Base-by-base conservation (phyloP, 306 rosid species). In the Arachis hypogaea region DNA sequence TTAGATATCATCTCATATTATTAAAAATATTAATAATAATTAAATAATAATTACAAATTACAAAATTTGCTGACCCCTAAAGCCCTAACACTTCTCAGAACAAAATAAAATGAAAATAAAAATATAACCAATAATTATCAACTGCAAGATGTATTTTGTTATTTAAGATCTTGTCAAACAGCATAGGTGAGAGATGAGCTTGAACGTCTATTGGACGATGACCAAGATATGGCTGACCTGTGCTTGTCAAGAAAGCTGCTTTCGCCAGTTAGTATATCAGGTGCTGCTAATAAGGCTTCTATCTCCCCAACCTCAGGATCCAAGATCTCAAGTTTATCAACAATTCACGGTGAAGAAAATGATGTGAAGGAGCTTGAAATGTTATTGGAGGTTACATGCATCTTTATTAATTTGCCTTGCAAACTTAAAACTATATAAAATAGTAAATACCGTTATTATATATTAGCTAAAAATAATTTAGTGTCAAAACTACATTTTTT, bases 351-450 rank as follows among this genome's bases (percentile, higher is more conserved):
- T 41, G 94, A 90, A 68, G 96, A 86, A 80, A 88, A 86, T 78
- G 86, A 92, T 30, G 90, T 92, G 36, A 96, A 92, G 81, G 95
- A 92, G 66, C 88, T 90, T 74, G 98, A 90, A 86, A 93, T 93
- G 95, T 72, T 93, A 73, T 86, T 93, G 14, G 98, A 93, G 98
- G 94, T 92, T 63, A 64, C 64, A 57, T 63, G 61, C 64, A 57
- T 64, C 46, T 45, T 68, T 66, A 68, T 72, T 59, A 72, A 7
- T 14, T 72, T 54, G 43, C 10, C 51, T 10, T 46, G 8, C 38
- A 33, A 2, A 2, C 38, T 33, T 33, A 33, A 33, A 33, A 11
- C 16, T 50, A 3, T 16, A 50, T 12, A 12, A 50, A 50, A n/a
- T 11, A 50, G 12, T 11, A 11, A 50, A 11, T 50, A 50, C 38